Base-by-base conservation (phyloP, 768 basidiomycete species). In the Leccinellum luteum region DNA sequence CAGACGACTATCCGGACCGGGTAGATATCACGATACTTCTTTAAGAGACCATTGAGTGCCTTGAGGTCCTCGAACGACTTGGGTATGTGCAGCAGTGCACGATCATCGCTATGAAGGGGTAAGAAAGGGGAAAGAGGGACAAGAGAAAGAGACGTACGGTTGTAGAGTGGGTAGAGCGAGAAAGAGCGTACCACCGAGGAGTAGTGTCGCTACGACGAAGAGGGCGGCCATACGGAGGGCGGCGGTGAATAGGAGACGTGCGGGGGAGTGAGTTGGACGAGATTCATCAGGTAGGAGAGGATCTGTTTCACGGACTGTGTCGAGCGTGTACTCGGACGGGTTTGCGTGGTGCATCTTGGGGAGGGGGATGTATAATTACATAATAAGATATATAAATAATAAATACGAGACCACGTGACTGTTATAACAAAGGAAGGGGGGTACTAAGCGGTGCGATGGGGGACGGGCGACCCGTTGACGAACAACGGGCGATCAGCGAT, bases 11-110 rank as follows among this genome's bases (percentile, higher is more conserved):
- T 90, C 49, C 93, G 84, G 72, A 80, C 84, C 4, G 92, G 93
- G 70, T 94, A 92, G 60, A 92, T 88, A 57, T 89, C 85, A 49
- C 93, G 83, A 74, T 98, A 98, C 70, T 96, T 96, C 80, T 93
- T 94, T 38, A 94, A 77, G 6, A 95, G 84, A 21, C 70, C 76
- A 69, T 98, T 97, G 52, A 98, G 81, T 7, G 83, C 85, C 68
- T 98, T 86, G 12, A 98, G 80, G 69, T 98, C 86, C 19, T 79
- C 81, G 63, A 98, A 98, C 3, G 89, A 90, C 69, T 89, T 92
- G 13, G 96, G 96, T 52, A 98, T 82, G 64, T 85, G 87, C 25
- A 98, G 79, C 28, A 81, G 69, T 0, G 83, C 85, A 35, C 86
- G 83, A 77, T 98, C 94, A 51, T 78, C 84, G 41, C 92, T 92